Evolutionary conservation across 2,329 filamentous ascomycete species (phyloP), one percentile per base, ranked within the genome.

Genomic region (Phialophora expanda): DNA sequence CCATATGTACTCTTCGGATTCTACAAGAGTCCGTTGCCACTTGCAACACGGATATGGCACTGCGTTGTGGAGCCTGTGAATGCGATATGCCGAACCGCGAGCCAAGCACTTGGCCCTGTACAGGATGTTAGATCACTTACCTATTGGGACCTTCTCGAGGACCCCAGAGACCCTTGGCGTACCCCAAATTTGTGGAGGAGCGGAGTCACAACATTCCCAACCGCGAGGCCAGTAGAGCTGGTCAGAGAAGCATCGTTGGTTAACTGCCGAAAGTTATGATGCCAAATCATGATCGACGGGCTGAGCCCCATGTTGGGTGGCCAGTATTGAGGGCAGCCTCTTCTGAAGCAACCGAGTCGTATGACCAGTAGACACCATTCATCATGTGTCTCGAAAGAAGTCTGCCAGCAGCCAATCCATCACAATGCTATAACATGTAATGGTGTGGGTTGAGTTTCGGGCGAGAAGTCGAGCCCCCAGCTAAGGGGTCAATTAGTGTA

Each of bases 81-180:
- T 17, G 17, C 20, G 22, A 55, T 51, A 54, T 62, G 60, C 60
- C 60, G 60, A 62, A 62, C n/a, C 14, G 48, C 48, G 6, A 55
- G 60, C 60, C 48, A 62, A 55, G 50, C 24, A 41, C 60, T 55
- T 62, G 48, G 51, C 38, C 41, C 20, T 20, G 22, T 44, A 48
- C 8, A 30, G 38, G 7, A 48, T n/a, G 22, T 20, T 32, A 11
- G 5, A 59, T 26, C 56, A 59, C 56, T 38, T 59, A 59, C 56
- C 56, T 59, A 24, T 51, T 22, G 56, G 7, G 50, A 48, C 20
- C 34, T 9, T 48, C 26, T 22, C 4, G 7, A 48, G n/a, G 41
- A 17, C 9, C 24, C 22, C 41, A 14, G 22, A 59, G 12, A 12
- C 12, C 7, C 56, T 59, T 59, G 56, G 56, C 56, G 41, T 20